Percentiles rank a stretch among this genome's conserved stretches.
These are phyloP conservation scores for Neolentinus lepideus DNA, from an alignment of 1,284 basidiomycete species.

Conservation along the genomic window DNA sequence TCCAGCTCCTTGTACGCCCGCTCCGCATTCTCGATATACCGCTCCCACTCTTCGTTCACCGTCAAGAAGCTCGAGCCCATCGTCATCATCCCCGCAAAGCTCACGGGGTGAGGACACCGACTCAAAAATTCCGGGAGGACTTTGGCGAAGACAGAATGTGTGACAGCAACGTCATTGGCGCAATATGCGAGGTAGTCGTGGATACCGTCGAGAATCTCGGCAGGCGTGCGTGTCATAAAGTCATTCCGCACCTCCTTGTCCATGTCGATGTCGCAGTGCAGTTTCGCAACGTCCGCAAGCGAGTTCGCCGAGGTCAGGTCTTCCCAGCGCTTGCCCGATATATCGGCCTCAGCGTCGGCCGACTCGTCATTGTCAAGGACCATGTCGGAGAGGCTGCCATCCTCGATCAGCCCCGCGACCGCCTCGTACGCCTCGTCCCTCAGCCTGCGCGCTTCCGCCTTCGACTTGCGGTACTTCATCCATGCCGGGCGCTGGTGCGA, in stretches of 20 bases:
- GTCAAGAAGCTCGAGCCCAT: slow-evolving; percentile 94
- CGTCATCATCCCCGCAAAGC: slow-evolving; percentile 85
- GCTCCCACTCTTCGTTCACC: slow-evolving; percentile 86
- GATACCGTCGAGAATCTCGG: slow-evolving; percentile 63
- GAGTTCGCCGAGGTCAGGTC: slow-evolving; percentile 92
- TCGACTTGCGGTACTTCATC: slow-evolving; percentile 75
- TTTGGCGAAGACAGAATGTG: slow-evolving; percentile 75
- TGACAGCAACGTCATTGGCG: slow-evolving; percentile 78
- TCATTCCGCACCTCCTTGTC: slow-evolving; percentile 80
- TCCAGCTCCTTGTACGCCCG: slow-evolving; percentile 73
- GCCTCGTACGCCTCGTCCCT: slow-evolving; percentile 55
- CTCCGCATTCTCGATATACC: slow-evolving; percentile 78
- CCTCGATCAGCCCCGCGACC: slow-evolving; percentile 40
- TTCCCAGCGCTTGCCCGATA: slow-evolving; percentile 71
- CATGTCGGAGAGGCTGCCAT: slow-evolving; percentile 17
- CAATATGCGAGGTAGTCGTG: slow-evolving; percentile 86
- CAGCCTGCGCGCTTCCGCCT: slow-evolving; percentile 42
- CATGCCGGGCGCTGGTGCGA: slow-evolving; percentile 93
- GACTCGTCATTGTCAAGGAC: slow-evolving; percentile 27
- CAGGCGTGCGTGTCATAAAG: slow-evolving; percentile 61
- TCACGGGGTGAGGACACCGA: slow-evolving; percentile 89
- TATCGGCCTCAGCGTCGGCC: slow-evolving; percentile 31
- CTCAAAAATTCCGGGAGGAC: slow-evolving; percentile 83
- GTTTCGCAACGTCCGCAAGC: slow-evolving; percentile 83
- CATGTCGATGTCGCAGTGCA: slow-evolving; percentile 82